Conservation (phyloP, 2,329 filamentous ascomycete species). For the Aspergillus bombycis region DNA sequence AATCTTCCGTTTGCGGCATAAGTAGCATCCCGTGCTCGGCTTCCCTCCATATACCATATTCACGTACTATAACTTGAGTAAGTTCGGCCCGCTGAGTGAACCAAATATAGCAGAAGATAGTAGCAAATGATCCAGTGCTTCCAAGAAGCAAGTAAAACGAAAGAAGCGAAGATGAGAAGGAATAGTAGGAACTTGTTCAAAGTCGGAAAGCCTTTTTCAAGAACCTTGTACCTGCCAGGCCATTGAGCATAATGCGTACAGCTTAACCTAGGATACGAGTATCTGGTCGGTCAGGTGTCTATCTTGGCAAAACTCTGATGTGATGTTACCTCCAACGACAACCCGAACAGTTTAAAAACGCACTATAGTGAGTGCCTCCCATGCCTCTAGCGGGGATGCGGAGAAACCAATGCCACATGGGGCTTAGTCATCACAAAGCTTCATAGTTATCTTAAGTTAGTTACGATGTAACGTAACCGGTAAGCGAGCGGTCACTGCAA, state of each 20-base stretch:
- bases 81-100: background rate
- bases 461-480: too few relatives aligned
- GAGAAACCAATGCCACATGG: conserved; percentile 8
- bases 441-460: too few relatives aligned
- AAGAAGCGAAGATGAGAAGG: background rate
- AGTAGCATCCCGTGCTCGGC: conserved; percentile 43
- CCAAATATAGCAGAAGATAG: background rate
- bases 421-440: conserved; percentile 4
- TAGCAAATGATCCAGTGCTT: background rate
- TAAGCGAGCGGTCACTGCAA: too few relatives aligned
- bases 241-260: conserved; percentile 16
- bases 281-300: background rate
- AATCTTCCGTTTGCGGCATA: conserved; percentile 45
- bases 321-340: background rate
- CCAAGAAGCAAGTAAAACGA: background rate
- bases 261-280: background rate
- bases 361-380: background rate
- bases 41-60: conserved; percentile 47
- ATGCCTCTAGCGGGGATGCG: conserved; percentile 6
- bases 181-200: background rate
- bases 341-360: background rate
- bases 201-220: conserved; percentile 6
- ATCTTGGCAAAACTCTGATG: background rate
- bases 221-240: conserved; percentile 11
- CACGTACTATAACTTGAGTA: background rate